A percentile compares a stretch with the other conserved stretches of the same genome.
Conservation (phyloP, 2,329 filamentous ascomycete species). For the Fusarium pilosicola region DNA sequence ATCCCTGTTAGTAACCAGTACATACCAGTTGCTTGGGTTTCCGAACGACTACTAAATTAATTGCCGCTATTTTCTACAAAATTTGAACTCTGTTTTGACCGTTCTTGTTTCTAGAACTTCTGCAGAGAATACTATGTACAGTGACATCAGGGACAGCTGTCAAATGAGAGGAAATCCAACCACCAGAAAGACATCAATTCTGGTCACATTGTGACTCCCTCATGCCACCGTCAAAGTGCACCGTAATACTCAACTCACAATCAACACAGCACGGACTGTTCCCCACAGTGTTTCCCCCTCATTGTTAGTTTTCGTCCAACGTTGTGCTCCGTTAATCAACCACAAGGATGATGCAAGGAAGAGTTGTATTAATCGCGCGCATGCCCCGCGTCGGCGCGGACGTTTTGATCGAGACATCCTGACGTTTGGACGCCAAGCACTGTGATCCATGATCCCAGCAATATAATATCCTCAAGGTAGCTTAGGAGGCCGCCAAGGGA, state of each 20-base stretch:
- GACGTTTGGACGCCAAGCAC: constrained; percentile 16
- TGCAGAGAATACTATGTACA: background rate
- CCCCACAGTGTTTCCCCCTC: constrained; percentile 17
- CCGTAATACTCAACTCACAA: constrained; percentile 6
- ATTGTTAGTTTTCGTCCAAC: constrained; percentile 13
- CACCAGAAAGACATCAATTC: background rate
- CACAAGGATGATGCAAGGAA: constrained; percentile 36
- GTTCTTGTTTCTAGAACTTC: constrained; percentile 27
- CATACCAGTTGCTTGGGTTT: background rate
- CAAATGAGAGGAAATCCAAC: background rate
- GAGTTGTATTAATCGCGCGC: constrained; percentile 27
- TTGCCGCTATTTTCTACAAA: constrained; percentile 4
- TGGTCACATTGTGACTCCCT: background rate
- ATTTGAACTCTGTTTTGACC: constrained; percentile 14
- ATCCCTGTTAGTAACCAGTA: constrained; percentile 1
- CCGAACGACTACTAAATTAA: background rate
- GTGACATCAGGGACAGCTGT: constrained; percentile 23
- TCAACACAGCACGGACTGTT: background rate
- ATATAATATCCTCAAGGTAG: background rate
- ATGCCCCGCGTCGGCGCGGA: constrained; percentile 25
- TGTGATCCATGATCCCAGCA: constrained; percentile 27
- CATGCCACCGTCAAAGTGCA: constrained; percentile 3
- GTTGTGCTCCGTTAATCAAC: constrained; percentile 18
- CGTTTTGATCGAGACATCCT: constrained; percentile 29
- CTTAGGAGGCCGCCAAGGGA: constrained; percentile 6